A percentile compares a stretch with the other conserved stretches of the same genome.
Evolutionary conservation across 2,329 filamentous ascomycete species (phyloP).

Genomic region (Gremmenia infestans): DNA sequence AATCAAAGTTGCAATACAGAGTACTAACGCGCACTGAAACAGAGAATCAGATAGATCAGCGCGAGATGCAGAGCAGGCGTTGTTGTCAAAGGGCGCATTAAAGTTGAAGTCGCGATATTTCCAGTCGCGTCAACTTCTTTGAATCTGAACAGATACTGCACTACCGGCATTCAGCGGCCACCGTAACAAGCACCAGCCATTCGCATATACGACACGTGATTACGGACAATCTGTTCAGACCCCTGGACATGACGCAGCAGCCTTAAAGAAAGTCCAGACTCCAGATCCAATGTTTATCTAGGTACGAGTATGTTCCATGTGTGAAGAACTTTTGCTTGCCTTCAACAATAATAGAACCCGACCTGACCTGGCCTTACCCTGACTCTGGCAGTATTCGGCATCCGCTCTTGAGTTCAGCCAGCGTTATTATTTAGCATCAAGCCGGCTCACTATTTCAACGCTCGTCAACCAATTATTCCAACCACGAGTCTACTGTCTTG

Average conservation of each 20-base stretch:
- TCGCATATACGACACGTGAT: too few species aligned
- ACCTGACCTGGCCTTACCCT: not conserved
- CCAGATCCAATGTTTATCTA: not conserved
- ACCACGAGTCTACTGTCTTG: not conserved
- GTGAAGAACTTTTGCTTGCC: too few species aligned
- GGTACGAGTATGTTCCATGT: too few species aligned
- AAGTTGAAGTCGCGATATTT: too few species aligned
- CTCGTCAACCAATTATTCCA: not conserved
- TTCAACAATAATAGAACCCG: too few species aligned
- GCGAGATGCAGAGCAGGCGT: too few species aligned
- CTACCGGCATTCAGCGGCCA: too few species aligned
- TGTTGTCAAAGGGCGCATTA: too few species aligned
- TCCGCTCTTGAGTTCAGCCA: not conserved
- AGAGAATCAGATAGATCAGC: too few species aligned
- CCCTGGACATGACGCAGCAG: not conserved
- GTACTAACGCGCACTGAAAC: not conserved
- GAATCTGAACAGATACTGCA: not conserved
- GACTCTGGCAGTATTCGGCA: not conserved
- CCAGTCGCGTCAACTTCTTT: too few species aligned
- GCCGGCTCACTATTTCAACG: not conserved
- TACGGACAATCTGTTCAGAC: too few species aligned
- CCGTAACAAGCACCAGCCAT: too few species aligned
- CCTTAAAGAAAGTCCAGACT: not conserved
- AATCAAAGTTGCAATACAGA: not conserved
- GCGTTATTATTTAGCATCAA: not conserved